Base-by-base conservation (phyloP, 495 filamentous ascomycete genomes). In the Penicillium maclennaniae region DNA sequence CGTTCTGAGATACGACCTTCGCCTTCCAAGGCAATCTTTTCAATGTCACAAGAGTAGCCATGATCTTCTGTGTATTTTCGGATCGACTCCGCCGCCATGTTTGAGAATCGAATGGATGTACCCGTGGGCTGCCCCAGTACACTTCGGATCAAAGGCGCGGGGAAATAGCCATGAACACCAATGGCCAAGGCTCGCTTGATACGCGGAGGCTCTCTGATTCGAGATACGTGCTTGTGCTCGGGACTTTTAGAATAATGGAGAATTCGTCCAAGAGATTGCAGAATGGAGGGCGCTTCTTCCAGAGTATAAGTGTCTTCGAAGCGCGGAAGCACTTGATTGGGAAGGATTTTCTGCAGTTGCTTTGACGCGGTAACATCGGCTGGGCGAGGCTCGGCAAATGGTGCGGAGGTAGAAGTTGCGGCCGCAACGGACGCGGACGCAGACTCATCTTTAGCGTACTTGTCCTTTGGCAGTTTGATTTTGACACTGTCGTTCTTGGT, bases 1-100 rank as follows among this genome's bases (percentile, higher is more conserved):
- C 93, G 82, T 47, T 97, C 91, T 4, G 81, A 79, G 27, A 98
- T 93, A 64, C 87, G 89, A n/a, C 93, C 93, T 72, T 98, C 93
- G n/a, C 93, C 93, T 75, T 97, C 93, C 5, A 98, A 77, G 15
- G 93, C 90, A 6, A 97, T 86, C 60, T 95, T 96, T 59, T 95
- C 91, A 45, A 98, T 87, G 15, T 83, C 76, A 53, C 80, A 81
- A 4, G 76, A 72, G 37, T 85, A 85, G 27, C 82, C 81, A 49
- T 87, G 82, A 43, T 74, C 72, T 39, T 87, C 82, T 1, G 86
- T 80, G 87, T 90, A 98, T 51, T 85, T 79, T 51, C 84, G 79
- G 56, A 98, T 91, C 1, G 92, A 85, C 25, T 85, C 83, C 14
- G 91, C 91, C 15, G 89, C 90, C 67, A 88, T 85, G 55, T 88